These are phyloP conservation scores for Phytophthora nicotianae DNA, from an alignment of 352 stramenopile species.

Conservation along the genomic window DNA sequence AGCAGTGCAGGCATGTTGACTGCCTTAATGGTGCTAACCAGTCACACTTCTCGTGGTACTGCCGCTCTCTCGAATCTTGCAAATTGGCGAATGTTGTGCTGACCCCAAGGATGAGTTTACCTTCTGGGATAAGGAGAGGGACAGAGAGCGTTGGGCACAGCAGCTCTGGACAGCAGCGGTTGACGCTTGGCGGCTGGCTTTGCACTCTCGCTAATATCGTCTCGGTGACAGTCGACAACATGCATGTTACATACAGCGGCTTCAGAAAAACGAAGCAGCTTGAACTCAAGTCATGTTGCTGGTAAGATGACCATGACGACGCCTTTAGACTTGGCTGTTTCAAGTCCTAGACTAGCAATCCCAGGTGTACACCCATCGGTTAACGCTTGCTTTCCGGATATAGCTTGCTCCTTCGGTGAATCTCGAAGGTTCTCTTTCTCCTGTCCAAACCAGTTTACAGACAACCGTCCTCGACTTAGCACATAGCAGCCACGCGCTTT, in stretches of 20 bases:
- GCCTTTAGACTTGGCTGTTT: not conserved
- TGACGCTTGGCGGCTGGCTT: constrained; percentile 10
- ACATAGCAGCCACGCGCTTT: no score
- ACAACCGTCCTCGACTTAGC: not conserved
- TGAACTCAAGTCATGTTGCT: not conserved
- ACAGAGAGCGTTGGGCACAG: constrained; percentile 31
- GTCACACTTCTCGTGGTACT: not conserved
- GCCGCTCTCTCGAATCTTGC: not conserved
- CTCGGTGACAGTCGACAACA: constrained; percentile 26
- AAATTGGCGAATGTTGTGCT: constrained; percentile 24
- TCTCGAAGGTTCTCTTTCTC: constrained; percentile 10
- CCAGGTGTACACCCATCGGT: not conserved
- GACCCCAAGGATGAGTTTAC: constrained; percentile 7
- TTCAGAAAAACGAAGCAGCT: constrained; percentile 19
- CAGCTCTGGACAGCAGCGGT: constrained; percentile 15
- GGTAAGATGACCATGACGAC: not conserved
- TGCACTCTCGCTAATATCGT: constrained; percentile 9
- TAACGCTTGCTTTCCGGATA: constrained; percentile 1
- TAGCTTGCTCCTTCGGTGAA: constrained; percentile 6
- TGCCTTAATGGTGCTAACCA: not conserved
- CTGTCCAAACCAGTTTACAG: not conserved
- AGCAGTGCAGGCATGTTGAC: constrained; percentile 12
- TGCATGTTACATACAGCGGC: constrained; percentile 24
- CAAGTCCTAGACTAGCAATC: not conserved
- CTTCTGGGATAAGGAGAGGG: constrained; percentile 25